phyloP scores from a whole-genome alignment of 805 yeast species.

The Ogataea parapolymorpha region DNA sequence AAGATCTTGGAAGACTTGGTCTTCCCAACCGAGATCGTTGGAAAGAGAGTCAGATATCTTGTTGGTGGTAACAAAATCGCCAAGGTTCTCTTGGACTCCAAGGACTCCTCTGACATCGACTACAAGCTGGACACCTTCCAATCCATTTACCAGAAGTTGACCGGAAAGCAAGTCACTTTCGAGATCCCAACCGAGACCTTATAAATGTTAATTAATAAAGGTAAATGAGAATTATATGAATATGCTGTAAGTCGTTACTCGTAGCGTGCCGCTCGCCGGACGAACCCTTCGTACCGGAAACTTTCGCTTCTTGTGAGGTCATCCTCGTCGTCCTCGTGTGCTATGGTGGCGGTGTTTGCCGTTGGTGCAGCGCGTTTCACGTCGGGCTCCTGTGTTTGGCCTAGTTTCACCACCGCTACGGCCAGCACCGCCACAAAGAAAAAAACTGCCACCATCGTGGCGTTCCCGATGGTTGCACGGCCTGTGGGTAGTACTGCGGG shows the following conservation, averaged over 20 bases:
- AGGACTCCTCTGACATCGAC: conserved; percentile 95
- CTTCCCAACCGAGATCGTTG: conserved; percentile 98
- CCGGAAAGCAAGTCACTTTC: conserved; percentile 99
- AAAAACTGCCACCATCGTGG: conserved; percentile 7
- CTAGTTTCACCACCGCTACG: conserved; percentile 5
- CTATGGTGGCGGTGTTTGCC: too few species aligned
- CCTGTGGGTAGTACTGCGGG: conserved; percentile 13
- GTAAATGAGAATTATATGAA: conserved; percentile 7
- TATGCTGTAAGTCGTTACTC: conserved; percentile 9
- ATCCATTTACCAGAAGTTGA: conserved; percentile 95
- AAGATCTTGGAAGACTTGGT: conserved; percentile 98
- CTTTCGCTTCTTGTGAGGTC: conserved; percentile 9
- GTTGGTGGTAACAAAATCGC: conserved; percentile 99
- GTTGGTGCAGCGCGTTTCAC: not conserved
- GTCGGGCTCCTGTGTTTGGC: not conserved
- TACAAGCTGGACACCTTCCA: conserved; percentile 99
- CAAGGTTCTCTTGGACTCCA: conserved; percentile 95
- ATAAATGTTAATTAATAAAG: conserved; percentile 28
- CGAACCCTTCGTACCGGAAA: conserved; percentile 18
- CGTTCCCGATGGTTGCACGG: conserved; percentile 5
- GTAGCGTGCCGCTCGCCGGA: conserved; percentile 16
- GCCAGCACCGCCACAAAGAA: conserved; percentile 7
- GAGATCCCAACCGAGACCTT: conserved; percentile 72
- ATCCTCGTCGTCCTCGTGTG: not conserved
- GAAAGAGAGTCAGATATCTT: conserved; percentile 98